A percentile compares a stretch with the other conserved stretches of the same genome.
Evolutionary conservation across 371 early-diverging fungal genomes (phyloP).

Genomic region (Mortierella sp.): DNA sequence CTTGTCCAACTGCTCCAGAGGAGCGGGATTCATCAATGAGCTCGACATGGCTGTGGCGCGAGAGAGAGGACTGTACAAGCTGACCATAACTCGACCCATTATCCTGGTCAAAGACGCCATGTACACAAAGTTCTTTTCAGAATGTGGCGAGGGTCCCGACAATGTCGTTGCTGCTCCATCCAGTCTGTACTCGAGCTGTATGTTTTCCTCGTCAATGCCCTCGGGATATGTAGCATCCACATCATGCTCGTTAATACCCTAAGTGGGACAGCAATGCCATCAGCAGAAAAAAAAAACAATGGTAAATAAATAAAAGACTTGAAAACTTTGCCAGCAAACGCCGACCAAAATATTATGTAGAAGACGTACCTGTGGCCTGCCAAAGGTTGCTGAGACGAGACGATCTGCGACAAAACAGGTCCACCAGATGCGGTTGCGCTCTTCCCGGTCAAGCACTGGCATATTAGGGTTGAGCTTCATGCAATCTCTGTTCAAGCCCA

Average conservation of each 20-base stretch:
- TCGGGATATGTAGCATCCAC: slow-evolving; percentile 45
- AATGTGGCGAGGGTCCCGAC: slow-evolving; percentile 25
- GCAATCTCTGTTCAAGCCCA: slow-evolving; percentile 69
- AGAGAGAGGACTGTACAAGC: slow-evolving; percentile 35
- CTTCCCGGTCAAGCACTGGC: slow-evolving; percentile 65
- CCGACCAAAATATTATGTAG: neutral
- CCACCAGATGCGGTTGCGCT: slow-evolving; percentile 70
- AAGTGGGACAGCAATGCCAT: slow-evolving; percentile 29
- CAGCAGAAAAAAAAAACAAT: neutral
- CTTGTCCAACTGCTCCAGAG: slow-evolving; percentile 32
- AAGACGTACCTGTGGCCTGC: slow-evolving; percentile 31
- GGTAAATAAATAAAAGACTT: neutral
- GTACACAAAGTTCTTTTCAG: slow-evolving; percentile 40
- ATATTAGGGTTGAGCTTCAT: slow-evolving; percentile 61
- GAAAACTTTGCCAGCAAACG: neutral
- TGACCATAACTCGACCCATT: slow-evolving; percentile 37
- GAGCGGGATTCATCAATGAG: slow-evolving; percentile 24
- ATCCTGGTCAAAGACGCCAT: slow-evolving; percentile 34
- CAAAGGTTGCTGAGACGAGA: slow-evolving; percentile 49
- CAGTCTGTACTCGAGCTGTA: slow-evolving; percentile 30
- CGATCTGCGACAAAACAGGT: slow-evolving; percentile 69
- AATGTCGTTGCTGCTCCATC: slow-evolving; percentile 15
- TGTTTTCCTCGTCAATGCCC: slow-evolving; percentile 36
- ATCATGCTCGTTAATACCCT: slow-evolving; percentile 51
- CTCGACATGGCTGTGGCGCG: slow-evolving; percentile 20